Conservation (phyloP, 2,329 filamentous ascomycete species). For the Colletotrichum coccodes region DNA sequence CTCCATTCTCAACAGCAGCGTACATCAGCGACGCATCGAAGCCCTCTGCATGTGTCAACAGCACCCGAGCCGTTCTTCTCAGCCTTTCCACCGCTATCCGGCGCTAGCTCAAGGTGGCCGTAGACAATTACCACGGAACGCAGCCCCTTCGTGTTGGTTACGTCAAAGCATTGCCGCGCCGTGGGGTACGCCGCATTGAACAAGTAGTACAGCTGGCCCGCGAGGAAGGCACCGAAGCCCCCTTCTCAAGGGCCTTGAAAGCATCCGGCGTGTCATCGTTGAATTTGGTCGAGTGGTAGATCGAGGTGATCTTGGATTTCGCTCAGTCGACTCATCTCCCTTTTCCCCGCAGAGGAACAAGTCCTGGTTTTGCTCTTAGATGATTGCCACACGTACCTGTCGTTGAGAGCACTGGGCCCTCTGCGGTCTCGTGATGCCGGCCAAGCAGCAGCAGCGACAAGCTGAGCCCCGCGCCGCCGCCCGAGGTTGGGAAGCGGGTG, state of each 20-base stretch:
- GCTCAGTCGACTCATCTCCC: too few relatives aligned
- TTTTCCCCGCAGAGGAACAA: not conserved
- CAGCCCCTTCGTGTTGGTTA: constrained; percentile 46
- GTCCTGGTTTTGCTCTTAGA: not conserved
- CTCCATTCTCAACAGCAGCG: constrained; percentile 43
- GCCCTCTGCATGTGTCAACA: constrained; percentile 37
- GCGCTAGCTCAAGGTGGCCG: constrained; percentile 47
- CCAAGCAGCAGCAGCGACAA: constrained; percentile 52
- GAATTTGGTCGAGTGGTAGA: constrained; percentile 63
- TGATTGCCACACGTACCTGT: constrained; percentile 36
- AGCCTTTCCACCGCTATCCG: not conserved
- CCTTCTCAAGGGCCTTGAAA: constrained; percentile 60
- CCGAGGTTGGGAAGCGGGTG: constrained; percentile 37
- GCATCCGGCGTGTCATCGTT: constrained; percentile 65
- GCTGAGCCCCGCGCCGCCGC: constrained; percentile 43
- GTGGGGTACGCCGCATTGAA: constrained; percentile 56
- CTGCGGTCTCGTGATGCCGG: constrained; percentile 54
- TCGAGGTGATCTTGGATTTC: constrained; percentile 51
- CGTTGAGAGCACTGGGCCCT: constrained; percentile 62
- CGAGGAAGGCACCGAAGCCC: constrained; percentile 62
- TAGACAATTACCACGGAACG: constrained; percentile 59
- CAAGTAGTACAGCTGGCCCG: constrained; percentile 64
- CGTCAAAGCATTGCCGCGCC: constrained; percentile 48
- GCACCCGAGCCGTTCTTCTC: not conserved
- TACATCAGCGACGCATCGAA: constrained; percentile 43